These are phyloP conservation scores for Saccharomycopsis sp. DNA, from an alignment of 805 yeast genomes.

Conservation along the genomic window DNA sequence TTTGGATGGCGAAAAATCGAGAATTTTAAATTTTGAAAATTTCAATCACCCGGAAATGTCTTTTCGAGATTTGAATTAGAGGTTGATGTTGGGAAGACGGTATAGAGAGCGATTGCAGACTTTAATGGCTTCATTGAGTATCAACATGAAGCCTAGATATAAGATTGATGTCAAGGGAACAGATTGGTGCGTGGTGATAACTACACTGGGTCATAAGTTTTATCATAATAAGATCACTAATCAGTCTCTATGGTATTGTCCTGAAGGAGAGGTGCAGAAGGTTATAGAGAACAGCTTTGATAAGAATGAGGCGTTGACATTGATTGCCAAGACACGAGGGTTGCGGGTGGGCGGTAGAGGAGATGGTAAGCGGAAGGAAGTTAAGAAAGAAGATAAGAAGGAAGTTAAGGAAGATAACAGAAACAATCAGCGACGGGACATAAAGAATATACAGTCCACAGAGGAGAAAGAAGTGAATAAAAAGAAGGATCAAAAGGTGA, in stretches of 20 bases:
- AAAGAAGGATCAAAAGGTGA: background rate
- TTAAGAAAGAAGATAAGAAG: slow-evolving; percentile 10
- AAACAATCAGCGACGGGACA: background rate
- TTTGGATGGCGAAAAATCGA: background rate
- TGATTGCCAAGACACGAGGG: slow-evolving; percentile 36
- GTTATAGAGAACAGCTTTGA: slow-evolving; percentile 16
- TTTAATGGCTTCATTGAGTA: no score
- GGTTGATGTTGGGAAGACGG: background rate
- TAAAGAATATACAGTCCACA: background rate
- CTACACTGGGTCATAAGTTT: slow-evolving; percentile 37
- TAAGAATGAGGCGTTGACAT: slow-evolving; percentile 25
- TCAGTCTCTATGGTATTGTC: slow-evolving; percentile 31
- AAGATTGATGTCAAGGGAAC: slow-evolving; percentile 16
- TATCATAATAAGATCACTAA: slow-evolving; percentile 30
- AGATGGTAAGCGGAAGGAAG: slow-evolving; percentile 16
- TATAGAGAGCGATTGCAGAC: no score
- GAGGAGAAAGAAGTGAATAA: background rate
- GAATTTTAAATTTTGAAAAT: background rate
- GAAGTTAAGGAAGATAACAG: slow-evolving; percentile 6
- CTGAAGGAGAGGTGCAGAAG: slow-evolving; percentile 21
- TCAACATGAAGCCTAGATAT: no score
- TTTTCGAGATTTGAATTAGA: background rate
- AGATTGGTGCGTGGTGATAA: slow-evolving; percentile 39
- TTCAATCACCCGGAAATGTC: background rate
- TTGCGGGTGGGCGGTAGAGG: slow-evolving; percentile 23